These are phyloP conservation scores for Alloteropsis semialata DNA, from an alignment of 176 grass and related monocot genomes.

Conservation along the genomic window DNA sequence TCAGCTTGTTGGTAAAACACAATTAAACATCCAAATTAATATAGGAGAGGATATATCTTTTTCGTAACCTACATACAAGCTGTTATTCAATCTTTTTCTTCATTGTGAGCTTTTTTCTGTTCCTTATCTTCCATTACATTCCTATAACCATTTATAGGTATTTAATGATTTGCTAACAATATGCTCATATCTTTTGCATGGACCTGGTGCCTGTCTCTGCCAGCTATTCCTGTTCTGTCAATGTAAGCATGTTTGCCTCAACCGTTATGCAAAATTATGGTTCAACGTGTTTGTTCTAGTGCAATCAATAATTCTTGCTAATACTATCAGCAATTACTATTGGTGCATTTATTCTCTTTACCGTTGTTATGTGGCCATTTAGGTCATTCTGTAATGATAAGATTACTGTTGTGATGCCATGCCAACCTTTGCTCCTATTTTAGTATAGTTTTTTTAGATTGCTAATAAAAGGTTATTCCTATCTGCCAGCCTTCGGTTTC, in stretches of 20 bases:
- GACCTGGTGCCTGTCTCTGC: slow-evolving; percentile 29
- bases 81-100: not conserved
- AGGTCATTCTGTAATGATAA: not conserved
- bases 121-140: not conserved
- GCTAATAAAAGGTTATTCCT: not conserved
- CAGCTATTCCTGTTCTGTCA: slow-evolving; percentile 99
- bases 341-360: not conserved
- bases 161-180: slow-evolving; percentile 40
- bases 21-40: not conserved
- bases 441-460: not conserved
- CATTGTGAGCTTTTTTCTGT: not conserved
- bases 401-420: not conserved
- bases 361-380: not conserved
- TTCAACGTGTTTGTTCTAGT: not conserved
- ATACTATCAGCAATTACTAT: not conserved
- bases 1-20: not conserved
- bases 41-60: not conserved
- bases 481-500: not conserved
- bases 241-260: slow-evolving; percentile 61
- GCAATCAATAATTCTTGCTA: not conserved
- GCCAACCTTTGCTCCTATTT: not conserved
- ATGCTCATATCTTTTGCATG: slow-evolving; percentile 49
- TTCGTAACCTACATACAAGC: not conserved
- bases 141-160: not conserved
- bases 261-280: not conserved